Percentiles rank a stretch among this genome's conserved stretches.
These are phyloP conservation scores for Colletotrichum horii DNA, from an alignment of 2,329 filamentous ascomycete species.

Conservation along the genomic window DNA sequence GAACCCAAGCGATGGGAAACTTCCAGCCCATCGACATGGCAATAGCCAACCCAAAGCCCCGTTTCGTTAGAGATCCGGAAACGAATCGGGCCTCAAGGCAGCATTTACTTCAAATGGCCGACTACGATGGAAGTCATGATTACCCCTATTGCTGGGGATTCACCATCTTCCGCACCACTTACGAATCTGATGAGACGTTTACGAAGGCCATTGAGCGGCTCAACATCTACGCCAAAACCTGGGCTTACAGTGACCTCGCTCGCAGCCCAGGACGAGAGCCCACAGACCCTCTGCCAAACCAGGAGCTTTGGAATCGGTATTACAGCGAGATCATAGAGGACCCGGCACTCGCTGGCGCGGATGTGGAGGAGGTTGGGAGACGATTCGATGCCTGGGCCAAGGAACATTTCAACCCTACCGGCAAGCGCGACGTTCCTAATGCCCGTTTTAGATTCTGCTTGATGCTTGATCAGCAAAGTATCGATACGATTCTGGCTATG, in stretches of 20 bases:
- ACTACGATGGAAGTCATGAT: slow-evolving; percentile 24
- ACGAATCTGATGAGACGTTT: slow-evolving; percentile 23
- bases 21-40: slow-evolving; percentile 20
- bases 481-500: slow-evolving; percentile 26
- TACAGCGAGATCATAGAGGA: slow-evolving; percentile 25
- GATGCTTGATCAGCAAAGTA: slow-evolving; percentile 26
- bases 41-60: slow-evolving; percentile 21
- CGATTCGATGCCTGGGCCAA: slow-evolving; percentile 23
- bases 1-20: neutral
- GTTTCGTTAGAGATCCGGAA: slow-evolving; percentile 13
- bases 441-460: slow-evolving; percentile 24
- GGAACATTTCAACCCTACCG: neutral
- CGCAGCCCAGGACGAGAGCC: neutral
- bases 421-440: slow-evolving; percentile 6
- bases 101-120: slow-evolving; percentile 14
- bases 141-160: slow-evolving; percentile 28
- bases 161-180: slow-evolving; percentile 27
- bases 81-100: neutral
- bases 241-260: slow-evolving; percentile 2
- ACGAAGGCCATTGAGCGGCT: slow-evolving; percentile 22
- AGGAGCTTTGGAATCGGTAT: slow-evolving; percentile 25
- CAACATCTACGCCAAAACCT: slow-evolving; percentile 20
- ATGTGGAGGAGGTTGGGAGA: slow-evolving; percentile 20
- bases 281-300: slow-evolving; percentile 18
- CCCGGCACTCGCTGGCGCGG: slow-evolving; percentile 9